Base-by-base conservation (phyloP, 371 early-diverging fungal genomes). In the Basidiobolus meristosporus region DNA sequence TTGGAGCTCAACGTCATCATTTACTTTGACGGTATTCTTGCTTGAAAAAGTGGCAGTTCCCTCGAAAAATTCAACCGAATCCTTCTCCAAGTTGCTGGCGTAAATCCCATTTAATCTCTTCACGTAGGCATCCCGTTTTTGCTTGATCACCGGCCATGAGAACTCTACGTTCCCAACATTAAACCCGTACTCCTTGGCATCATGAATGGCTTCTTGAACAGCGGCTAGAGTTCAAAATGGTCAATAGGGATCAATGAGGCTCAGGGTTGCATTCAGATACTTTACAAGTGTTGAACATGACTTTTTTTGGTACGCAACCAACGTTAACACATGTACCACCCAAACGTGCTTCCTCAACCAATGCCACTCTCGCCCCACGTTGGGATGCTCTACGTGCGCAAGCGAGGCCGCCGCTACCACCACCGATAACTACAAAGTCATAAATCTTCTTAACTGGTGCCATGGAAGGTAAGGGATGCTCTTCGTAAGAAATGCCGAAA, bases 301-400 rank as follows among this genome's bases (percentile, higher is more conserved):
- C 78, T 63, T 98, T 98, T 62, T 98, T 98, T 30, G 98, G 98
- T 17, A 98, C 96, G 52, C 98, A 98, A 19, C 98, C 96, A 26
- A 87, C 87, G 46, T 90, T 93, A 45, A 93, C 95, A 47, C 92
- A 95, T 17, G 96, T 95, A 22, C 92, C 92, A 42, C 92, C 96
- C 46, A 86, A 68, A 15, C 83, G 68, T 51, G 73, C 68, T 40
- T 66, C 71, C 58, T 98, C 98, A 42, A 97, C 59, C 30, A 98
- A 52, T 20, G 79, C 90, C 2, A 95, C 97, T 43, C 81, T 87
- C 32, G 85, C 85, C 30, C 89, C 89, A 45, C 90, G 81, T 16
- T 68, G 57, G 3, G 90, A 85, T 10, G 98, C 95, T 30, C 97
- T 73, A 35, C 93, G 73, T 3, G 97, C 97, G 6, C 84, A 74